Percentiles rank a stretch among this genome's conserved stretches.
These are phyloP conservation scores for Dianthus caryophyllus DNA, from an alignment of 148 eudicot genomes.

Conservation along the genomic window DNA sequence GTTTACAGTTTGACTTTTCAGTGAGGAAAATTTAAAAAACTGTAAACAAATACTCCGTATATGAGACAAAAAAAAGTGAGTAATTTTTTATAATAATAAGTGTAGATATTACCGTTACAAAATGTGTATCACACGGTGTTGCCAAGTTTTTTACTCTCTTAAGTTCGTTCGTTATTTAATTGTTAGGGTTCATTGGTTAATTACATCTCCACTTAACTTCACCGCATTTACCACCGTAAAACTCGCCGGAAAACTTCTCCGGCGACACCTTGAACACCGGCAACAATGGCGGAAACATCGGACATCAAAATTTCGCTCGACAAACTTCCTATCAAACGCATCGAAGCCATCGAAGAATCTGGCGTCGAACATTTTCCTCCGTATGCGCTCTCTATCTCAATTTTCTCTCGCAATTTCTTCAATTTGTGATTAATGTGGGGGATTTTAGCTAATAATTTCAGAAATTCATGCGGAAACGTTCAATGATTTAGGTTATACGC, in stretches of 20 bases:
- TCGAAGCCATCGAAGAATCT: conserved; percentile 72
- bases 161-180: too few species aligned
- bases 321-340: conserved; percentile 86
- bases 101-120: too few species aligned
- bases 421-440: neutral
- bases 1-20: too few species aligned
- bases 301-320: conserved; percentile 64
- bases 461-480: neutral
- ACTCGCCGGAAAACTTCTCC: conserved; percentile 2
- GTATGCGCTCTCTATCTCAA: conserved; percentile 30
- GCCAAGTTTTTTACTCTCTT: too few species aligned
- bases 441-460: neutral
- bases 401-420: neutral
- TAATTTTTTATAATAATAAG: too few species aligned
- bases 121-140: too few species aligned
- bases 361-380: conserved; percentile 77
- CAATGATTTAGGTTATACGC: too few species aligned
- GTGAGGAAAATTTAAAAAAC: too few species aligned
- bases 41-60: too few species aligned
- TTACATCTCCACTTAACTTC: neutral
- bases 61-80: too few species aligned
- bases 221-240: neutral
- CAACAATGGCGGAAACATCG: conserved; percentile 38
- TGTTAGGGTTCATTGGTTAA: too few species aligned
- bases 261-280: conserved; percentile 21